Conservation (phyloP, 129 eudicot species). For the Tagetes patula region DNA sequence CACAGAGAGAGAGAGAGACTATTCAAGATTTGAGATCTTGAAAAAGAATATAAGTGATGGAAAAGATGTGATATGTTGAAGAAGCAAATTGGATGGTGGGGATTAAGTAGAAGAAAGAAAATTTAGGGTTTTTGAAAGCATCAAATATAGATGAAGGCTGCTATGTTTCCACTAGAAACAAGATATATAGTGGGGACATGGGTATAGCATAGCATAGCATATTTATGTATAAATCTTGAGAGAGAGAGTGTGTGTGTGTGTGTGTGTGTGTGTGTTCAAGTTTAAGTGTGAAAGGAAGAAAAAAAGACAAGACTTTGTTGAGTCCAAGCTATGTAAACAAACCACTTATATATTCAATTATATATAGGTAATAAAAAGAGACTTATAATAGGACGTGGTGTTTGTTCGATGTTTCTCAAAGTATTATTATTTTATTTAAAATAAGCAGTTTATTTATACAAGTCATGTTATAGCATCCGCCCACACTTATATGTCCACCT, state of each 20-base stretch:
- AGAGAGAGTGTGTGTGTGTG: too few relatives aligned
- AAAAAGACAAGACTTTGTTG: conserved; percentile 15
- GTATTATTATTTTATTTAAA: background rate
- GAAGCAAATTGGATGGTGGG: conserved; percentile 22
- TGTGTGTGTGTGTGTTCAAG: background rate
- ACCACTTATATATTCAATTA: background rate
- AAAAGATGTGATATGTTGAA: conserved; percentile 8
- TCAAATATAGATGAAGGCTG: conserved; percentile 23
- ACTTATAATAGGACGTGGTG: background rate
- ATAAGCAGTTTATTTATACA: too few relatives aligned
- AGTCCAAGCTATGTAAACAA: background rate
- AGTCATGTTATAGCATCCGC: too few relatives aligned
- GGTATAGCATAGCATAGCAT: conserved; percentile 17
- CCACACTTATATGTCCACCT: too few relatives aligned
- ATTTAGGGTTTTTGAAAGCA: conserved; percentile 36
- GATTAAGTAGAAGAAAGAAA: background rate
- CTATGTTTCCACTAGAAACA: conserved; percentile 35
- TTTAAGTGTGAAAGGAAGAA: conserved; percentile 32
- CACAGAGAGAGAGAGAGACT: too few relatives aligned
- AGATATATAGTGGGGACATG: conserved; percentile 24
- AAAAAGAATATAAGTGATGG: background rate
- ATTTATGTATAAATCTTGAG: background rate
- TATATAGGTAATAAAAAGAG: background rate
- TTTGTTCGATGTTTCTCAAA: background rate
- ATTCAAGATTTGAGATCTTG: too few relatives aligned